Percentiles rank a stretch among this genome's conserved stretches.
Conservation (phyloP, 768 basidiomycete species). For the Filobasidium floriforme region DNA sequence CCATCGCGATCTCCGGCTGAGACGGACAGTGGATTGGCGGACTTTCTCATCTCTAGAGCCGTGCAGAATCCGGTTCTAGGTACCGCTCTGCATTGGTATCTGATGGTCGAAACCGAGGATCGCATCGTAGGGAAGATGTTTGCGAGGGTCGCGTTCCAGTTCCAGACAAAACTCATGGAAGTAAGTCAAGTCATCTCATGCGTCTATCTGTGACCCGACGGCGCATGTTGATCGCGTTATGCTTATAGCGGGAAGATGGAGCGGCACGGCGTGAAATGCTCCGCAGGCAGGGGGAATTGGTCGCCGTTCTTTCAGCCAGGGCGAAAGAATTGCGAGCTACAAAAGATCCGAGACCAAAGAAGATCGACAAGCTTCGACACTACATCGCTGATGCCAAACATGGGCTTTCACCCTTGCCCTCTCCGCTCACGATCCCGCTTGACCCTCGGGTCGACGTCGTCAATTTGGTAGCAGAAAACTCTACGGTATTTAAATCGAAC, state of each 20-base stretch:
- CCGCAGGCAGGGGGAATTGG: constrained; percentile 79
- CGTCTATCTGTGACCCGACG: too few species aligned
- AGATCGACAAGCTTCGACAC: constrained; percentile 89
- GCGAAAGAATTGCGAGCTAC: constrained; percentile 80
- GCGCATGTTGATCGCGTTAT: background rate
- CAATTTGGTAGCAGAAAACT: constrained; percentile 84
- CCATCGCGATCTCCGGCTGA: constrained; percentile 58
- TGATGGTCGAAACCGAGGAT: constrained; percentile 87
- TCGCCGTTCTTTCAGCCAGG: constrained; percentile 74
- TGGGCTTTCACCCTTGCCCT: constrained; percentile 63
- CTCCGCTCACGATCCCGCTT: constrained; percentile 74
- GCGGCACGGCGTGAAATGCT: constrained; percentile 77
- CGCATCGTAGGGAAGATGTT: constrained; percentile 82
- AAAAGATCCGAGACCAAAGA: constrained; percentile 90
- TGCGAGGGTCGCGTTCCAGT: constrained; percentile 78
- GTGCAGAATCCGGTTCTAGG: constrained; percentile 76
- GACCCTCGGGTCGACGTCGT: constrained; percentile 77
- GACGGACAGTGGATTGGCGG: constrained; percentile 84
- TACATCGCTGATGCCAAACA: constrained; percentile 79
- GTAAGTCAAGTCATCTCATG: constrained; percentile 50
- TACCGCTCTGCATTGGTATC: constrained; percentile 92
- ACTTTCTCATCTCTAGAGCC: constrained; percentile 79
- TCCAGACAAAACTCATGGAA: constrained; percentile 79
- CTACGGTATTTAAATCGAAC: constrained; percentile 94
- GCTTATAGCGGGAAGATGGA: constrained; percentile 60